These are phyloP conservation scores for Phytophthora hibernalis DNA, from an alignment of 352 stramenopile species.

Conservation along the genomic window DNA sequence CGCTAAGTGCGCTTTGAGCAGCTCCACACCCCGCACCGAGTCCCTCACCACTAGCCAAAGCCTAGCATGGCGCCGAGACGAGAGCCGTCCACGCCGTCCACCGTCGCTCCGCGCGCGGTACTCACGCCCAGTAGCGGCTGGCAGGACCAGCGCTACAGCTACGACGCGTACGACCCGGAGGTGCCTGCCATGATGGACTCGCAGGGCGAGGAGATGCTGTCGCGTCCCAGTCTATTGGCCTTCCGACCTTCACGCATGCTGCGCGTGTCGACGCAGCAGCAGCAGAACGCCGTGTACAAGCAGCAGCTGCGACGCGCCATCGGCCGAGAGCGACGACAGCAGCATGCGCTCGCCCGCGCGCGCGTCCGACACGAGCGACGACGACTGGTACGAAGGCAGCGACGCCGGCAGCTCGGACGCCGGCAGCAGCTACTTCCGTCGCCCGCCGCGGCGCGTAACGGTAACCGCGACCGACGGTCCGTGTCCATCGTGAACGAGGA, in stretches of 20 bases:
- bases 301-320: slow-evolving; percentile 47
- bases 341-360: slow-evolving; percentile 6
- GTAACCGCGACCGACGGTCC: slow-evolving; percentile 17
- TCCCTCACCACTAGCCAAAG: slow-evolving; percentile 29
- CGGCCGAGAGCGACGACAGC: slow-evolving; percentile 16
- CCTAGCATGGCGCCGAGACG: slow-evolving; percentile 31
- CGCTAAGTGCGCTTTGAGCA: slow-evolving; percentile 26
- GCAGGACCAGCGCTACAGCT: slow-evolving; percentile 30
- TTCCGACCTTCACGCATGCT: slow-evolving; percentile 59
- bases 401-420: slow-evolving; percentile 38
- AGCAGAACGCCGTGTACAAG: slow-evolving; percentile 53
- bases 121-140: slow-evolving; percentile 24
- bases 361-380: slow-evolving; percentile 30
- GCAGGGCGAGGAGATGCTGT: slow-evolving; percentile 28
- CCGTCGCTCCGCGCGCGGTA: slow-evolving; percentile 40
- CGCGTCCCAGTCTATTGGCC: slow-evolving; percentile 53
- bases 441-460: neutral
- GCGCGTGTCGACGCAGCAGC: slow-evolving; percentile 55
- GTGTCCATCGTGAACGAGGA: slow-evolving; percentile 36
- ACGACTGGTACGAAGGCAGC: slow-evolving; percentile 46
- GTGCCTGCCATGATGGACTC: slow-evolving; percentile 51
- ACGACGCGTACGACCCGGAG: slow-evolving; percentile 40
- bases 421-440: slow-evolving; percentile 24
- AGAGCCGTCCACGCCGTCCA: slow-evolving; percentile 29
- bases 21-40: slow-evolving; percentile 8